A percentile compares a stretch with the other conserved stretches of the same genome.
phyloP scores from a whole-genome alignment of 75 land plant genomes.

The Pinus albicaulis region DNA sequence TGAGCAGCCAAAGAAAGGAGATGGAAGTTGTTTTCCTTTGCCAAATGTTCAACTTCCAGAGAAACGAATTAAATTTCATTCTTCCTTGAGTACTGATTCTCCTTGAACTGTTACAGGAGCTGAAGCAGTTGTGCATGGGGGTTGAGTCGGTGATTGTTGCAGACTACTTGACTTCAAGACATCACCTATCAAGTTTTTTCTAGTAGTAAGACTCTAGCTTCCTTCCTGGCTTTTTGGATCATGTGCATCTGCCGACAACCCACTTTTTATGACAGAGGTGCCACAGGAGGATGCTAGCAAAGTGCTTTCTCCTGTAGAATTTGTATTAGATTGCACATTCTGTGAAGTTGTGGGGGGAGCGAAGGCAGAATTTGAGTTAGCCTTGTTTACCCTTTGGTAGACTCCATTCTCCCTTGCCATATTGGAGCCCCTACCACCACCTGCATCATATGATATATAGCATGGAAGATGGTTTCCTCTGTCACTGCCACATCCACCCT shows the following conservation, averaged over 20 bases:
- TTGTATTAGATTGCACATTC: too few relatives aligned
- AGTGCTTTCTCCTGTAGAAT: too few relatives aligned
- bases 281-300: constrained; percentile 22
- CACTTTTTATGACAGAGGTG: constrained; percentile 10
- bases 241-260: constrained; percentile 1
- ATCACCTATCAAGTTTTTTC: constrained; percentile 5
- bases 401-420: too few relatives aligned
- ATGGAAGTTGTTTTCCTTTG: too few relatives aligned
- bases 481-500: constrained; percentile 35
- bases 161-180: constrained; percentile 2
- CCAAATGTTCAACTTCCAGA: too few relatives aligned
- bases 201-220: too few relatives aligned
- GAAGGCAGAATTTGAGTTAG: too few relatives aligned
- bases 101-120: neutral
- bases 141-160: constrained; percentile 1
- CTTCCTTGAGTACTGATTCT: neutral
- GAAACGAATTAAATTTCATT: too few relatives aligned
- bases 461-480: constrained; percentile 44
- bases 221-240: neutral
- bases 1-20: too few relatives aligned
- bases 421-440: too few relatives aligned
- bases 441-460: constrained; percentile 20
- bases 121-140: neutral
- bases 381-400: too few relatives aligned
- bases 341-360: too few relatives aligned